Base-by-base conservation (phyloP, 1,139 yeast species). In the Protomyces lactucae-debilis region DNA sequence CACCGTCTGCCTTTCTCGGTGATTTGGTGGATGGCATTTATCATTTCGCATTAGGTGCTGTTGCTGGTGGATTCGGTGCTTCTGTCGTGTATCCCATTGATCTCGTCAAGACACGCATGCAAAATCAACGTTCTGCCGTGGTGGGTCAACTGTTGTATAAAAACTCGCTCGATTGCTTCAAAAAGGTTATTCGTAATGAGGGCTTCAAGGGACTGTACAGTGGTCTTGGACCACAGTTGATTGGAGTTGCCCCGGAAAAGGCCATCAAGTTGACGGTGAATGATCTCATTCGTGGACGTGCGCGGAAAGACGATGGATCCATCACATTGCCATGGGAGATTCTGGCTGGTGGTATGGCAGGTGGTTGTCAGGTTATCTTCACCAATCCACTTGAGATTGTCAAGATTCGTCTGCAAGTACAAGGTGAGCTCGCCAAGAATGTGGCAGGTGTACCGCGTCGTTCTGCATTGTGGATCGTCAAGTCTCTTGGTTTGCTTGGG, bases 201-300 rank as follows among this genome's bases (percentile, higher is more conserved):
- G 98, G 99, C 57, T 73, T 88, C 64, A 79, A 82, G 70, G 98
- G 98, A n/a, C 81, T 93, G 65, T 93, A 93, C 76, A 87, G 96
- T 12, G 99, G 99, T 65, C 80, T 93, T 65, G 91, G 90, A 12
- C 98, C 98, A 43, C 99, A 93, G 76, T 80, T 93, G 71, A 85
- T 93, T 55, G 99, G 99, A 69, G 98, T 93, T 60, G 98, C 98
- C 0, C 99, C 99, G 2, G 99, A 93, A 76, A 93, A 93, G 79
- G 99, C 98, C 60, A 93, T 93, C 73, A 93, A 93, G 77, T 83
- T 93, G 70, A 92, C 98, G 0, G 96, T 93, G 59, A 93, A 93
- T 76, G 99, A 93, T 74, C 80, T 88, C 68, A 85, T 92, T 65
- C 83, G 98, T 73, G 85, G 85, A 56, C 80, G 85, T 67, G 85